A percentile compares a stretch with the other conserved stretches of the same genome.
Evolutionary conservation across 495 filamentous ascomycete species (phyloP).

Genomic region (Tricharina praecox): DNA sequence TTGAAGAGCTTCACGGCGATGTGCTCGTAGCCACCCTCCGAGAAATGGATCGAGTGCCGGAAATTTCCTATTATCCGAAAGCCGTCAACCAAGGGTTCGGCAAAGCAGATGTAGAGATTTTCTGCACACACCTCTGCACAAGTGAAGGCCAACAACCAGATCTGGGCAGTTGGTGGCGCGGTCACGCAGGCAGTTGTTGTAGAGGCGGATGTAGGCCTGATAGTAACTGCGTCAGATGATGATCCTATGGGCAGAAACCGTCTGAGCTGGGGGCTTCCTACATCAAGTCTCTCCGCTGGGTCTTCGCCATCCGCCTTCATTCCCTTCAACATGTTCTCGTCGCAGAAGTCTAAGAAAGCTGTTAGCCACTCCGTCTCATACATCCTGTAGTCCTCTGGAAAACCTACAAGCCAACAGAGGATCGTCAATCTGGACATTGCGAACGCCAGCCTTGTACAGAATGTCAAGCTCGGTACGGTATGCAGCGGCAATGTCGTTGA

Average conservation of each 20-base stretch:
- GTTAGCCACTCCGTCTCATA: background rate
- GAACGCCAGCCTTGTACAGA: constrained; percentile 49
- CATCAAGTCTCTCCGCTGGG: constrained; percentile 47
- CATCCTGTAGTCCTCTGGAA: constrained; percentile 23
- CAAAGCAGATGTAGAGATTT: too few species aligned
- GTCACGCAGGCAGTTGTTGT: constrained; percentile 53
- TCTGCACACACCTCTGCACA: too few species aligned
- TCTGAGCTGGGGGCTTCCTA: background rate
- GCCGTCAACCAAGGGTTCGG: too few species aligned
- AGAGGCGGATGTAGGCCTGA: constrained; percentile 52
- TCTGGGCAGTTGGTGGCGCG: constrained; percentile 36
- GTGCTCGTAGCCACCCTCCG: constrained; percentile 62
- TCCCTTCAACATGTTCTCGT: constrained; percentile 52
- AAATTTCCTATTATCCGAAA: constrained; percentile 71
- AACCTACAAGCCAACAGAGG: constrained; percentile 62
- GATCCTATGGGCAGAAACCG: background rate
- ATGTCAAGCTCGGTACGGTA: constrained; percentile 50
- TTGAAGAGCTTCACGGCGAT: constrained; percentile 68
- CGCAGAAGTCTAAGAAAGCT: constrained; percentile 48
- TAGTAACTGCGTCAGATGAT: too few species aligned
- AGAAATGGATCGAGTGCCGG: constrained; percentile 59
- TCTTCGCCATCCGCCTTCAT: constrained; percentile 45
- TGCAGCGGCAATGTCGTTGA: constrained; percentile 55
- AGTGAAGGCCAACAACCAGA: constrained; percentile 58
- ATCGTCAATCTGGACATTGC: constrained; percentile 62